These are phyloP conservation scores for Geranium incanum DNA, from an alignment of 441 rosid species.

Conservation along the genomic window DNA sequence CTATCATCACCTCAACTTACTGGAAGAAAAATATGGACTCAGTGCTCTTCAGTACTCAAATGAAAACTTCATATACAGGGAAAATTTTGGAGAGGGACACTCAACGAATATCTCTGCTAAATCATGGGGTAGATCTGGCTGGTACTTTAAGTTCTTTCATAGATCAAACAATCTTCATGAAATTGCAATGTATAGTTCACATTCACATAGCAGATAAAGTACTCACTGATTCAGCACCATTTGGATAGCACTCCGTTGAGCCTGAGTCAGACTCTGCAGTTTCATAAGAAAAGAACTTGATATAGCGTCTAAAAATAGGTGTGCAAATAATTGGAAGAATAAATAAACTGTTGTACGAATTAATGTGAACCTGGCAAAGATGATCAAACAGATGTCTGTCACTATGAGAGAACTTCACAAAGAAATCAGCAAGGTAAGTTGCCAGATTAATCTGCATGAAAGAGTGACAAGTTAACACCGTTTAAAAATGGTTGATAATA, in stretches of 20 bases:
- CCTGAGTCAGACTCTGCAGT: conserved; percentile 43
- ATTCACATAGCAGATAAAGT: conserved; percentile 5
- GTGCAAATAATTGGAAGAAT: not conserved
- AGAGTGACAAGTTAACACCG: conserved; percentile 13
- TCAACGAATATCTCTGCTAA: not conserved
- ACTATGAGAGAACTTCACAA: conserved; percentile 41
- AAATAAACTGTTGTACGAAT: conserved; percentile 7
- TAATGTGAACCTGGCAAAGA: conserved; percentile 56
- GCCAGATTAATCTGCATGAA: conserved; percentile 60
- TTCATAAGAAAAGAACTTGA: conserved; percentile 4
- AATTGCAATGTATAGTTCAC: not conserved
- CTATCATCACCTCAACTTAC: not conserved
- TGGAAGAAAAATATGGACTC: not conserved
- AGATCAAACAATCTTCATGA: not conserved
- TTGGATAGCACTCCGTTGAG: conserved; percentile 46
- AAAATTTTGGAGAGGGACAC: not conserved
- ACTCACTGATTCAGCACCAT: conserved; percentile 38
- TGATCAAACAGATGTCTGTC: conserved; percentile 46
- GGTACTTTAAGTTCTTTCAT: no score
- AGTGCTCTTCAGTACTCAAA: not conserved
- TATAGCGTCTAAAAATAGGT: not conserved
- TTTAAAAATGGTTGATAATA: not conserved
- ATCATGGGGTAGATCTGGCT: not conserved
- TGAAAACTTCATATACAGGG: not conserved
- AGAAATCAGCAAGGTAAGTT: conserved; percentile 55